Evolutionary conservation across 805 yeast species (phyloP), one percentile per base, ranked within the genome.

Genomic region (Ogataea trehaloabstinens): DNA sequence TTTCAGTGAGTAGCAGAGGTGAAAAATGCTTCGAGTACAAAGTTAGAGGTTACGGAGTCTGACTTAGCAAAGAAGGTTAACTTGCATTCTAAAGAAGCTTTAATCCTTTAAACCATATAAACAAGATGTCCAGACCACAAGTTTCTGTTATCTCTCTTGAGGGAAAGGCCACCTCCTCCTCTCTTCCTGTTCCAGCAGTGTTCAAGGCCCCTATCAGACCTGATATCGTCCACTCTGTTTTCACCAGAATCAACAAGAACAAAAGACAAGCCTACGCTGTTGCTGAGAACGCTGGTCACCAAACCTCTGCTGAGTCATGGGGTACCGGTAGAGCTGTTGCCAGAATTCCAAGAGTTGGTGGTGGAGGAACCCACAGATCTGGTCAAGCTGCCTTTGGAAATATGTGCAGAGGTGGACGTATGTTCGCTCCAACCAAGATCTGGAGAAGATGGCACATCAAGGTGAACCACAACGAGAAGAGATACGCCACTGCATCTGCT

Each of bases 291-390:
- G 99, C 99, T 68, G 99, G 99, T 80, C 95, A 88, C 84, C 98
- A 93, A 80, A 90, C 97, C 76, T 91, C 98, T 53, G 99, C 99
- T 72, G 97, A 89, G 79, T 93, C 99, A 55, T 93, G 99, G 99
- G 99, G 99, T 89, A 93, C 99, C 64, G 99, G 99, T 82, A 90
- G 99, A 82, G 99, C 99, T 76, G 96, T 93, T 69, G 98, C 99
- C 78, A 91, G 99, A 83, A 91, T 93, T 74, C 99, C 99, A 81
- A 90, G 99, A 84, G 98, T 93, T 71, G 96, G 96, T 78, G 99
- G 99, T 80, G 90, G 95, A 72, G 99, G 99, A 86, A 93, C 99
- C 73, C 96, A 89, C 95, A 90, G 99, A 79, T 80, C 98, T 57
- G 99, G 99, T 74, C 99, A 93, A 78, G 99, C 89, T 74, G 99